These are phyloP conservation scores for Gilbertella persicaria DNA, from an alignment of 371 early-diverging fungal genomes.

Conservation along the genomic window DNA sequence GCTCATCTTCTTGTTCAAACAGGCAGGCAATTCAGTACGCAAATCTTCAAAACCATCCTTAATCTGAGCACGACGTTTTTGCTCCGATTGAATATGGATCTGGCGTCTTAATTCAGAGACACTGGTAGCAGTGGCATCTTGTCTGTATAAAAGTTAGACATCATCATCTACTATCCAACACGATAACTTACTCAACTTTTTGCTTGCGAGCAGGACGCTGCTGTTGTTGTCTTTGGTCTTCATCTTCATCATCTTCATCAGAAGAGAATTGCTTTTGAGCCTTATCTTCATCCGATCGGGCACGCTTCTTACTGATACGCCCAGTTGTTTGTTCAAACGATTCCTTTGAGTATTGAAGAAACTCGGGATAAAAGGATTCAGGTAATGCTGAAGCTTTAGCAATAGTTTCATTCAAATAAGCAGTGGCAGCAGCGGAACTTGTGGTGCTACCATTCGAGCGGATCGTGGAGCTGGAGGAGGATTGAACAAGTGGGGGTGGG, in stretches of 20 bases:
- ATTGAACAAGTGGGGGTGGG: constrained; percentile 39
- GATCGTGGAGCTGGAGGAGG: constrained; percentile 28
- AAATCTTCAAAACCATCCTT: constrained; percentile 55
- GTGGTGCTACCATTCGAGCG: constrained; percentile 24
- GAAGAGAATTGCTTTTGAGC: constrained; percentile 6
- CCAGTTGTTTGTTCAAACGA: constrained; percentile 37
- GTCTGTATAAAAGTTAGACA: background rate
- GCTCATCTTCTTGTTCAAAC: constrained; percentile 50
- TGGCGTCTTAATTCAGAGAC: constrained; percentile 46
- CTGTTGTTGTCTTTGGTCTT: background rate
- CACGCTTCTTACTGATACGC: constrained; percentile 15
- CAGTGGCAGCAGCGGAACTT: constrained; percentile 25
- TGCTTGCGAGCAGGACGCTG: constrained; percentile 18
- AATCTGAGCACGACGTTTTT: constrained; percentile 53
- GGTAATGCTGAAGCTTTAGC: constrained; percentile 47
- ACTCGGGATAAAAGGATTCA: constrained; percentile 51
- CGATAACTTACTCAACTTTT: constrained; percentile 20
- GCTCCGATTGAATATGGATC: constrained; percentile 56
- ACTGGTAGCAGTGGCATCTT: constrained; percentile 8
- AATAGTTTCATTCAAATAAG: constrained; percentile 39
- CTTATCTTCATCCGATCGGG: constrained; percentile 13
- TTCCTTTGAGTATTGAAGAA: constrained; percentile 48
- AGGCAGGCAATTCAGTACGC: constrained; percentile 42
- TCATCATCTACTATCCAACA: background rate
- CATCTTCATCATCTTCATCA: constrained; percentile 8